phyloP scores from a whole-genome alignment of 2,329 filamentous ascomycete species.

The Monilinia aucupariae region DNA sequence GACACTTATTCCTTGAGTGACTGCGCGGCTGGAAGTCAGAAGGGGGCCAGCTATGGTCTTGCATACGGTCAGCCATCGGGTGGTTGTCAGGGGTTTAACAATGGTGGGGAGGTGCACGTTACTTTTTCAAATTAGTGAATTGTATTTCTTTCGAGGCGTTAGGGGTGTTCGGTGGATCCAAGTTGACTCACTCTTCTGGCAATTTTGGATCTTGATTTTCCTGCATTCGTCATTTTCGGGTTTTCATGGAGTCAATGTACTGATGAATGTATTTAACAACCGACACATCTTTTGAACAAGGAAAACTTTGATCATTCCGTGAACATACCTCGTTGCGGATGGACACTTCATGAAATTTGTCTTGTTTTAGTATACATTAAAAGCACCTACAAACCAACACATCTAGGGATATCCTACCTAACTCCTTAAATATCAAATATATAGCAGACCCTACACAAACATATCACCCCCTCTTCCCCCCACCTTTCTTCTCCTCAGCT shows the following conservation, averaged over 20 bases:
- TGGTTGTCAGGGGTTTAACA: constrained; percentile 18
- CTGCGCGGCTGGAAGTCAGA: constrained; percentile 13
- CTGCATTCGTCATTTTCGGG: not conserved
- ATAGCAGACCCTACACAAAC: too few species aligned
- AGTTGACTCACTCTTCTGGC: not conserved
- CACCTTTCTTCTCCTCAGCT: too few species aligned
- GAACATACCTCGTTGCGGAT: not conserved
- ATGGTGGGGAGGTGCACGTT: constrained; percentile 8
- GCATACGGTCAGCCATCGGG: constrained; percentile 2
- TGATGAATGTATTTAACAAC: not conserved
- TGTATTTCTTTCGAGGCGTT: not conserved
- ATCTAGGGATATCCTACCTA: not conserved
- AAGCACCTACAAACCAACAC: not conserved
- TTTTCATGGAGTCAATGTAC: not conserved
- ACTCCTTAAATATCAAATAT: not conserved
- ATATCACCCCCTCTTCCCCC: too few species aligned
- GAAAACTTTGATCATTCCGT: not conserved
- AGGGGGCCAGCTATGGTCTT: constrained; percentile 5
- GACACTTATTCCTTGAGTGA: constrained; percentile 9
- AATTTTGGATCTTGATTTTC: not conserved
- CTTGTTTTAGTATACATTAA: not conserved
- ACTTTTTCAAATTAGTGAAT: constrained; percentile 2
- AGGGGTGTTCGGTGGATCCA: not conserved
- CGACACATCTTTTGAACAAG: not conserved
- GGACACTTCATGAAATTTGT: not conserved